phyloP scores from a whole-genome alignment of 2,329 filamentous ascomycete species.

The Pseudocercospora pini-densiflorae region DNA sequence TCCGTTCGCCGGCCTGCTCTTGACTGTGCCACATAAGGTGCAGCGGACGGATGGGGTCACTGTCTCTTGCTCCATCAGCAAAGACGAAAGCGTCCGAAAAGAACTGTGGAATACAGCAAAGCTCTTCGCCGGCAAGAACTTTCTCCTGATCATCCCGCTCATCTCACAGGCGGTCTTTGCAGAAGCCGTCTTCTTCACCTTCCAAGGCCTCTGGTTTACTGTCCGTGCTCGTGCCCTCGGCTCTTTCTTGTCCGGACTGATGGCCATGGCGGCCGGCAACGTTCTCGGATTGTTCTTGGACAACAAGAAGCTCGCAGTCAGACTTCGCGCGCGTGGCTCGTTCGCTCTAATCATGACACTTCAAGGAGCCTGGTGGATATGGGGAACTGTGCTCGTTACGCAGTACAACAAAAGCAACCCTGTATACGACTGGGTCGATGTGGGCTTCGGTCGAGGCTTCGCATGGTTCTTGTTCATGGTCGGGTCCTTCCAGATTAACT shows the following conservation, averaged over 20 bases:
- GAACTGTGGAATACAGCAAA: constrained; percentile 65
- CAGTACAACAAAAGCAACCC: constrained; percentile 62
- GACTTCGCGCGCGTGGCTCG: constrained; percentile 57
- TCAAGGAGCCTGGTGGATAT: constrained; percentile 74
- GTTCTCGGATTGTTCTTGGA: constrained; percentile 69
- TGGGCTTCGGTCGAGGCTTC: constrained; percentile 69
- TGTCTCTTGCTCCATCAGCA: constrained; percentile 61
- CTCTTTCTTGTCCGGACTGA: constrained; percentile 71
- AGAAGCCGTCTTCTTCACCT: constrained; percentile 75
- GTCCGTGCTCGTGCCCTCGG: constrained; percentile 72
- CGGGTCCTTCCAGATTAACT: constrained; percentile 72
- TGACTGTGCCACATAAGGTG: constrained; percentile 66
- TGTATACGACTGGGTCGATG: constrained; percentile 67
- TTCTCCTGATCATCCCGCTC: constrained; percentile 67
- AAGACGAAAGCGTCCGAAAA: constrained; percentile 55
- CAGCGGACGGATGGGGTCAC: constrained; percentile 67
- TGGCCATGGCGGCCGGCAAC: constrained; percentile 69
- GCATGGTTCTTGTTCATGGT: constrained; percentile 70
- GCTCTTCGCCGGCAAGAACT: constrained; percentile 64
- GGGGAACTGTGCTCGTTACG: constrained; percentile 69
- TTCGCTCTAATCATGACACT: constrained; percentile 61
- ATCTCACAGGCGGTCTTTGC: constrained; percentile 74
- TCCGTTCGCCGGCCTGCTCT: constrained; percentile 66
- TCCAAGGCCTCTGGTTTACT: constrained; percentile 64
- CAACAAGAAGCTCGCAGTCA: constrained; percentile 58